Conservation (phyloP, 345 rosid genomes). For the Linum lewisii region DNA sequence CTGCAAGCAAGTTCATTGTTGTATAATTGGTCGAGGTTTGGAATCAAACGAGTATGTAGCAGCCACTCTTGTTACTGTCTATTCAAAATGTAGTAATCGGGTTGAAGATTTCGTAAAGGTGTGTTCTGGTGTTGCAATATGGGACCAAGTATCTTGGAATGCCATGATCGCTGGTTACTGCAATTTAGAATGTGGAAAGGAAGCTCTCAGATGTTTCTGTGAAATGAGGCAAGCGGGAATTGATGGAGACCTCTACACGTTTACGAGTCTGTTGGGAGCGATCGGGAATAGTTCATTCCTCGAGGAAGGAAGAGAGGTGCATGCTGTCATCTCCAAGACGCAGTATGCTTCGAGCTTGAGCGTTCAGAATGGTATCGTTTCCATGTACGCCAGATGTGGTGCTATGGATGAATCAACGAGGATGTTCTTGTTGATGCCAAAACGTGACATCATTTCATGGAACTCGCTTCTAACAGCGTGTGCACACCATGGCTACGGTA, state of each 20-base stretch:
- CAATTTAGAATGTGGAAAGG: not conserved
- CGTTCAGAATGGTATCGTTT: not conserved
- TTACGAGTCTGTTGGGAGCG: not conserved
- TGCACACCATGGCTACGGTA: constrained; percentile 1
- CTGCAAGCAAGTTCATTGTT: constrained; percentile 5
- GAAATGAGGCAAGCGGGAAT: constrained; percentile 1
- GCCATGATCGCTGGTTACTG: constrained; percentile 1
- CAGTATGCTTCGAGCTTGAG: not conserved
- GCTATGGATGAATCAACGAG: not conserved
- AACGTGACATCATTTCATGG: not conserved
- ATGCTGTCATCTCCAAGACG: constrained; percentile 1
- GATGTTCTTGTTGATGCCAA: not conserved
- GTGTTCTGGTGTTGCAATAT: not conserved
- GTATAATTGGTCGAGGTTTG: not conserved
- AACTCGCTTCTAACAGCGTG: not conserved
- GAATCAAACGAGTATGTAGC: not conserved
- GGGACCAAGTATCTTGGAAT: constrained; percentile 2
- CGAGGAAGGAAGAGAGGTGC: not conserved
- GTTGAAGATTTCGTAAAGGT: not conserved
- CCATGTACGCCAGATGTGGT: constrained; percentile 5
- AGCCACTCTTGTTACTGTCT: not conserved
- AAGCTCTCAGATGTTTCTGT: constrained; percentile 3
- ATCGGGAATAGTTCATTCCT: not conserved
- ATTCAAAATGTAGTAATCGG: not conserved
- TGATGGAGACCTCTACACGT: not conserved